A percentile compares a stretch with the other conserved stretches of the same genome.
Conservation (phyloP, 768 basidiomycete species). For the Trametes maxima region DNA sequence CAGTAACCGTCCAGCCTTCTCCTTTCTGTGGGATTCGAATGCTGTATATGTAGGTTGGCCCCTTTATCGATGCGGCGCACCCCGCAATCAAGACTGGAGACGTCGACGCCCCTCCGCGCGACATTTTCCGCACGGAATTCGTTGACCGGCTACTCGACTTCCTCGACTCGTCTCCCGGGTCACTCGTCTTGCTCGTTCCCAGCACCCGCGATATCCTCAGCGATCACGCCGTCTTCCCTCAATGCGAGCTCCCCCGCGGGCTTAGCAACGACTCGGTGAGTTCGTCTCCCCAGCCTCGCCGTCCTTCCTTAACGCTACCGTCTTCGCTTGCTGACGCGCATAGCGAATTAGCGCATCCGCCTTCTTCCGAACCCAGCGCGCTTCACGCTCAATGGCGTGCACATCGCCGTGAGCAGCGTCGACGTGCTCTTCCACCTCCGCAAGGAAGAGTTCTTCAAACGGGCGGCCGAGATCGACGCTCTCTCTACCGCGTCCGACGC, state of each 20-base stretch:
- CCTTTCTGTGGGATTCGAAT: background rate
- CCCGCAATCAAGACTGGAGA: slow-evolving; percentile 77
- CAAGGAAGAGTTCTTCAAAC: slow-evolving; percentile 77
- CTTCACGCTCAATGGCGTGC: slow-evolving; percentile 83
- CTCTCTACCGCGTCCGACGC: slow-evolving; percentile 38
- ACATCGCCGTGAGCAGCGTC: slow-evolving; percentile 79
- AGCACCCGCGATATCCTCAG: slow-evolving; percentile 81
- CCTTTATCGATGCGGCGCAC: slow-evolving; percentile 84
- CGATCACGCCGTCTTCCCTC: slow-evolving; percentile 84
- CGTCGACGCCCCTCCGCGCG: slow-evolving; percentile 58
- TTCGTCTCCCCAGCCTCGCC: background rate
- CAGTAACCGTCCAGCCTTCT: background rate
- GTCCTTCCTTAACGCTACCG: background rate
- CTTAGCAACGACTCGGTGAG: slow-evolving; percentile 56
- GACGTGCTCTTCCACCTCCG: slow-evolving; percentile 90
- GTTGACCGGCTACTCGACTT: slow-evolving; percentile 56
- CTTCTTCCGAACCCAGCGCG: slow-evolving; percentile 85
- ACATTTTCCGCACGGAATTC: slow-evolving; percentile 72
- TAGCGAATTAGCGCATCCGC: slow-evolving; percentile 60
- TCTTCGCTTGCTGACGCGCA: background rate
- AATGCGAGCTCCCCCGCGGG: slow-evolving; percentile 56
- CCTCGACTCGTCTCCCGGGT: slow-evolving; percentile 63
- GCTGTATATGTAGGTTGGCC: slow-evolving; percentile 66
- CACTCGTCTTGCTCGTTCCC: slow-evolving; percentile 77
- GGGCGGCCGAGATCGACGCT: slow-evolving; percentile 63